These are phyloP conservation scores for Cyberlindnera veronae DNA, from an alignment of 805 yeast genomes.

Conservation along the genomic window DNA sequence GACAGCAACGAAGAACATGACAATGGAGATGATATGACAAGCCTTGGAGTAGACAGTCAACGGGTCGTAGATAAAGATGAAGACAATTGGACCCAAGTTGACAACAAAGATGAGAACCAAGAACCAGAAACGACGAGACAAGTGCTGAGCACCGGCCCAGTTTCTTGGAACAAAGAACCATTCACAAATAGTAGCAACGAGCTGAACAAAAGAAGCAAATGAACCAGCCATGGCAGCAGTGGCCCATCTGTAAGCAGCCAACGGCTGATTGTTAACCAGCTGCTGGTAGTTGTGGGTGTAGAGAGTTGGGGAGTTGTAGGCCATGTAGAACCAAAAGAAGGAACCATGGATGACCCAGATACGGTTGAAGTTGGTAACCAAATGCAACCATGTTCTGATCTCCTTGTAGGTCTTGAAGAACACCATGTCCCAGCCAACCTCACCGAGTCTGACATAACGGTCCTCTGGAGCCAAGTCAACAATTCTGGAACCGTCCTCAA, in stretches of 20 bases:
- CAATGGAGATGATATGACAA: conserved; percentile 76
- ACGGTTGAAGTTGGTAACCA: conserved; percentile 94
- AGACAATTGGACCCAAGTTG: conserved; percentile 84
- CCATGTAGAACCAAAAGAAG: conserved; percentile 90
- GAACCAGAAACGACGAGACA: conserved; percentile 82
- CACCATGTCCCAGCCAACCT: conserved; percentile 86
- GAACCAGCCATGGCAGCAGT: conserved; percentile 90
- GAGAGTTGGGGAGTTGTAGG: conserved; percentile 87
- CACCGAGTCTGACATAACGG: conserved; percentile 86
- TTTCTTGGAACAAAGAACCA: conserved; percentile 96
- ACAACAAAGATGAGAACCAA: conserved; percentile 58
- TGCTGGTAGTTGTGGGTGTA: conserved; percentile 87
- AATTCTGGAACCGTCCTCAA: conserved; percentile 89
- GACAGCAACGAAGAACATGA: conserved; percentile 85
- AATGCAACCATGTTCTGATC: conserved; percentile 95
- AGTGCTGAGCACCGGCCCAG: conserved; percentile 99
- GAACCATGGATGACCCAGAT: conserved; percentile 94
- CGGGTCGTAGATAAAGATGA: conserved; percentile 79
- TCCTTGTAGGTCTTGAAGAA: conserved; percentile 96
- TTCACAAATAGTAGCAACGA: conserved; percentile 84
- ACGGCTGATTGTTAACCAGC: conserved; percentile 79
- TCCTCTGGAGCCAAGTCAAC: conserved; percentile 88
- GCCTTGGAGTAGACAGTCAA: conserved; percentile 61
- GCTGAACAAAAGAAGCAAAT: conserved; percentile 76
- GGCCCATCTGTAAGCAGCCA: conserved; percentile 90